Evolutionary conservation across 441 rosid genomes (phyloP).

Genomic region (Syzygium syzygioides): DNA sequence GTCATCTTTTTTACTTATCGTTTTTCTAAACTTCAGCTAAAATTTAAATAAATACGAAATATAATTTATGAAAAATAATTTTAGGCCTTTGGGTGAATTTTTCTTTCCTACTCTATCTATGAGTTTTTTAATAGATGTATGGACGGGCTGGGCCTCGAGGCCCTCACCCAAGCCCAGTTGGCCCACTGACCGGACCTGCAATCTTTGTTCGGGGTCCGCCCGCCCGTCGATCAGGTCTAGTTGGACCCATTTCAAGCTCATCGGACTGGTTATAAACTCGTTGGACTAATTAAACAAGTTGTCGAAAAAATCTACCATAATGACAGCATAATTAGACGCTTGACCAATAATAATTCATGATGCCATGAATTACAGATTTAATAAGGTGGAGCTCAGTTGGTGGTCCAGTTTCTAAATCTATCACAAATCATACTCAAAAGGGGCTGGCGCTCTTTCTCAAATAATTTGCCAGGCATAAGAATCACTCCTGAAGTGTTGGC

Average conservation of each 20-base stretch:
- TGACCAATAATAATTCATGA: not conserved
- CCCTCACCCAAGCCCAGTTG: not conserved
- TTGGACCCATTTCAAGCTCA: not conserved
- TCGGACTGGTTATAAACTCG: not conserved
- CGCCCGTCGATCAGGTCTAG: not conserved
- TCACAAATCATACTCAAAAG: not conserved
- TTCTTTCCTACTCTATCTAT: not conserved
- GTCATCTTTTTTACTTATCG: not conserved
- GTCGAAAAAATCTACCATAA: not conserved
- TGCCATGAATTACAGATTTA: not conserved
- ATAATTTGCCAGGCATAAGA: not conserved
- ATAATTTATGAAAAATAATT: not conserved
- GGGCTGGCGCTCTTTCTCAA: not conserved
- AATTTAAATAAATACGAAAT: not conserved
- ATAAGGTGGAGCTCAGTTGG: not conserved
- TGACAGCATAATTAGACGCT: not conserved
- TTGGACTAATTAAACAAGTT: not conserved
- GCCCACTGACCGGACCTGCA: not conserved
- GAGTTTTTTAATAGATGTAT: not conserved
- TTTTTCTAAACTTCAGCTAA: not conserved
- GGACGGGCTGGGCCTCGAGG: not conserved
- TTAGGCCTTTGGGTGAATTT: not conserved
- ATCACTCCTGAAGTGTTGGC: not conserved
- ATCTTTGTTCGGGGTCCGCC: not conserved
- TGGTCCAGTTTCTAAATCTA: not conserved